Evolutionary conservation across 2,329 filamentous ascomycete genomes (phyloP).

Genomic region (Hymenoscyphus fructigenus): DNA sequence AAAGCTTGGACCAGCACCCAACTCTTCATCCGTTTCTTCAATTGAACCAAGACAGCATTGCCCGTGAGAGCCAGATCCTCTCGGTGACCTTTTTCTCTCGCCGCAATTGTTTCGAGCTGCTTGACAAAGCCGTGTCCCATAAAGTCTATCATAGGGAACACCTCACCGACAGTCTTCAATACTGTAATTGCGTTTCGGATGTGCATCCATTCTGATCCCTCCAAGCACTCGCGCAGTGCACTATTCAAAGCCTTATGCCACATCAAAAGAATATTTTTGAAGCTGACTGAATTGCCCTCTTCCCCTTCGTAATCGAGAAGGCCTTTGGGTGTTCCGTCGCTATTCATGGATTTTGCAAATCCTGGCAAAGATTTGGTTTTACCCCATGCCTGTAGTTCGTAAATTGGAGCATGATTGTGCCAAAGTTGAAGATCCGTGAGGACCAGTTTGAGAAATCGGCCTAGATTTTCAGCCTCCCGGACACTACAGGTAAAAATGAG

Average conservation of each 20-base stretch:
- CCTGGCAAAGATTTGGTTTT: slow-evolving; percentile 66
- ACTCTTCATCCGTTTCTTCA: slow-evolving; percentile 64
- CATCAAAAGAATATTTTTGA: slow-evolving; percentile 79
- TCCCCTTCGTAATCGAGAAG: slow-evolving; percentile 82
- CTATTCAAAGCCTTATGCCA: slow-evolving; percentile 84
- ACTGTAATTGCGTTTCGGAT: slow-evolving; percentile 94
- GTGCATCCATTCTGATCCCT: slow-evolving; percentile 90
- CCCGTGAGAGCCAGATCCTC: slow-evolving; percentile 76
- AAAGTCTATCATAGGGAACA: slow-evolving; percentile 87
- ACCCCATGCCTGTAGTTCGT: slow-evolving; percentile 80
- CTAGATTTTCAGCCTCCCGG: slow-evolving; percentile 89
- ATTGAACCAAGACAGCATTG: slow-evolving; percentile 67
- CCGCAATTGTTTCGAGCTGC: slow-evolving; percentile 64
- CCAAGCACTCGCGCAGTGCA: slow-evolving; percentile 79
- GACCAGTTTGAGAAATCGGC: slow-evolving; percentile 81
- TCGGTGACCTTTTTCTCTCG: slow-evolving; percentile 61
- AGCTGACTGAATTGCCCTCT: slow-evolving; percentile 55
- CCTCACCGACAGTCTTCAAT: slow-evolving; percentile 74
- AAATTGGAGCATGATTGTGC: slow-evolving; percentile 75
- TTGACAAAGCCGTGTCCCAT: slow-evolving; percentile 70
- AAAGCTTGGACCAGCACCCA: slow-evolving; percentile 78
- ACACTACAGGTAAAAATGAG: slow-evolving; percentile 89
- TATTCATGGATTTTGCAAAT: slow-evolving; percentile 72
- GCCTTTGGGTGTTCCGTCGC: slow-evolving; percentile 66
- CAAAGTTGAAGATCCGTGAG: slow-evolving; percentile 78